A percentile compares a stretch with the other conserved stretches of the same genome.
These are phyloP conservation scores for Epithemia pelagica DNA, from an alignment of 108 stramenopile species.

Conservation along the genomic window DNA sequence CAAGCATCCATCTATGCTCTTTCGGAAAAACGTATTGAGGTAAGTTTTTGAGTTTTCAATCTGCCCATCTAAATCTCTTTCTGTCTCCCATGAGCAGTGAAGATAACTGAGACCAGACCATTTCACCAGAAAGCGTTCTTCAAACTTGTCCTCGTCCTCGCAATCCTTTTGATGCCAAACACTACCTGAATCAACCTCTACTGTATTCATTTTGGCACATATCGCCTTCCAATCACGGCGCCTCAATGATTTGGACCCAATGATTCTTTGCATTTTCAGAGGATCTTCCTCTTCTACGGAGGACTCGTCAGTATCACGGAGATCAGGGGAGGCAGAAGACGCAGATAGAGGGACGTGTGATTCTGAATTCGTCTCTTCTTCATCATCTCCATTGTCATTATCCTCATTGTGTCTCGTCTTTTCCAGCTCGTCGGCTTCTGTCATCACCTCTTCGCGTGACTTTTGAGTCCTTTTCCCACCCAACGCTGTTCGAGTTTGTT, in stretches of 20 bases:
- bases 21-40: constrained; percentile 69
- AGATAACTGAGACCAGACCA: constrained; percentile 70
- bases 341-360: constrained; percentile 33
- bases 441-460: too few relatives aligned
- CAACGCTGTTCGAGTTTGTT: too few relatives aligned
- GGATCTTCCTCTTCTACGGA: constrained; percentile 35
- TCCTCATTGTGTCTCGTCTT: constrained; percentile 6
- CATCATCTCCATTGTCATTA: constrained; percentile 1
- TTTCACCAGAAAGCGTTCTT: constrained; percentile 83
- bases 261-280: constrained; percentile 64
- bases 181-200: constrained; percentile 73
- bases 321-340: constrained; percentile 24
- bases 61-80: constrained; percentile 69
- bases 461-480: too few relatives aligned
- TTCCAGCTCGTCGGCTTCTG: background rate
- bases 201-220: constrained; percentile 60
- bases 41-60: constrained; percentile 55
- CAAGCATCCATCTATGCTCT: constrained; percentile 52
- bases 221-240: constrained; percentile 52
- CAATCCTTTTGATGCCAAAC: constrained; percentile 57
- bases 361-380: too few relatives aligned
- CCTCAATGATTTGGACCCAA: constrained; percentile 51
- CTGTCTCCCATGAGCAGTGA: constrained; percentile 83
- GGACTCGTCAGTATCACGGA: constrained; percentile 18
- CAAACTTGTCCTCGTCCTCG: constrained; percentile 30